These are phyloP conservation scores for Ramicandelaber brevisporus DNA, from an alignment of 192 early-diverging fungal species.

Conservation along the genomic window DNA sequence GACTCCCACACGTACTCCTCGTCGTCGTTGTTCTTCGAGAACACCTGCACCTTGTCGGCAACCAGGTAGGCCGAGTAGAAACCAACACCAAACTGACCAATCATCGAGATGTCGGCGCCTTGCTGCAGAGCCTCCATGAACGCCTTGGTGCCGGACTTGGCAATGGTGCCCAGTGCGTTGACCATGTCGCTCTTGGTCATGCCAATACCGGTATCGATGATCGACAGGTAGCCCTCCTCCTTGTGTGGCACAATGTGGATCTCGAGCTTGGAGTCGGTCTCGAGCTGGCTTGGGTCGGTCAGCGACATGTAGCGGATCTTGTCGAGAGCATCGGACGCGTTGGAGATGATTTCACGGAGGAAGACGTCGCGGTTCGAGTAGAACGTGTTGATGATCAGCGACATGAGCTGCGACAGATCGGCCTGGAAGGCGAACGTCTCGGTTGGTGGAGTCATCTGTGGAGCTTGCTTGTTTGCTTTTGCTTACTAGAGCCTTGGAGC, in stretches of 20 bases:
- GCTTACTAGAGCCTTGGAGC: too few species aligned
- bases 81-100: slow-evolving; percentile 99
- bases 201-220: slow-evolving; percentile 41
- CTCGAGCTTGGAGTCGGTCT: slow-evolving; percentile 76
- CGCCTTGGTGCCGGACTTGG: slow-evolving; percentile 98
- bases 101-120: slow-evolving; percentile 97
- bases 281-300: slow-evolving; percentile 74
- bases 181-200: slow-evolving; percentile 91
- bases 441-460: too few species aligned
- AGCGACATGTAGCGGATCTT: slow-evolving; percentile 81
- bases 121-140: slow-evolving; percentile 96
- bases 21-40: slow-evolving; percentile 94
- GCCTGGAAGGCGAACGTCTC: slow-evolving; percentile 88
- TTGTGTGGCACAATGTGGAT: slow-evolving; percentile 31
- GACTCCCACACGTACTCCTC: slow-evolving; percentile 75
- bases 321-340: slow-evolving; percentile 65
- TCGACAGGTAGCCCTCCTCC: slow-evolving; percentile 28
- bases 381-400: slow-evolving; percentile 99
- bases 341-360: slow-evolving; percentile 79
- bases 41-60: slow-evolving; percentile 85
- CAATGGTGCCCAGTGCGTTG: slow-evolving; percentile 98
- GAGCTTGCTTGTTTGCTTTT: too few species aligned
- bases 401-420: slow-evolving; percentile 99
- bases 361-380: slow-evolving; percentile 98
- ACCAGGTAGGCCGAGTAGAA: slow-evolving; percentile 99